Evolutionary conservation across 2,329 filamentous ascomycete species (phyloP).

Genomic region (Akanthomyces muscarius): DNA sequence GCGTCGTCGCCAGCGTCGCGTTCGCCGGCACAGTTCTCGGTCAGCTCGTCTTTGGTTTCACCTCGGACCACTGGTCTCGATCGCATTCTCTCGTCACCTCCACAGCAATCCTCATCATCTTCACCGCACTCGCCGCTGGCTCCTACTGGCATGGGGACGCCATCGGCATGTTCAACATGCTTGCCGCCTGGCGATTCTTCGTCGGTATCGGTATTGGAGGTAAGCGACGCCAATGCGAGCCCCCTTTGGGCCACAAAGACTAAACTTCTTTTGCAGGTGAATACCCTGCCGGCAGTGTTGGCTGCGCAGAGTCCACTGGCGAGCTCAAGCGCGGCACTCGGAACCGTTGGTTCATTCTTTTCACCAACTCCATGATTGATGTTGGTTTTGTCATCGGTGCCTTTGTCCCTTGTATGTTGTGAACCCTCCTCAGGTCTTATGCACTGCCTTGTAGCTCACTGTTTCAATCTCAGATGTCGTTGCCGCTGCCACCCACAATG

Average conservation of each 20-base stretch:
- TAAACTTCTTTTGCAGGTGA: conserved; percentile 45
- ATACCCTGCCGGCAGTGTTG: conserved; percentile 80
- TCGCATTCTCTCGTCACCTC: conserved; percentile 77
- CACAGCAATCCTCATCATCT: conserved; percentile 79
- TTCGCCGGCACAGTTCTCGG: conserved; percentile 85
- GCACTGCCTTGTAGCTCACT: not conserved
- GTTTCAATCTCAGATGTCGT: conserved; percentile 38
- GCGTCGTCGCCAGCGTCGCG: conserved; percentile 75
- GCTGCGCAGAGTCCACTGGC: conserved; percentile 76
- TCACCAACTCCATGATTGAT: conserved; percentile 86
- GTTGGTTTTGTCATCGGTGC: conserved; percentile 76
- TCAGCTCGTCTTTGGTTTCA: conserved; percentile 75
- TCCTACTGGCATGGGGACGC: conserved; percentile 69
- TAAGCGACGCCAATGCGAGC: conserved; percentile 27
- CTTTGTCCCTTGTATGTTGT: conserved; percentile 58
- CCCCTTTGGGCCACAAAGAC: not conserved
- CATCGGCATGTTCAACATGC: conserved; percentile 66
- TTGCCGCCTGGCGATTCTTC: conserved; percentile 83
- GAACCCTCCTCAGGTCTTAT: not conserved
- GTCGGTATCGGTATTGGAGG: conserved; percentile 74
- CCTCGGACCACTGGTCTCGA: conserved; percentile 79
- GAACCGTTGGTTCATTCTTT: conserved; percentile 89
- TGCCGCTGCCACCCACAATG: conserved; percentile 52
- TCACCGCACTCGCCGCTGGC: conserved; percentile 73
- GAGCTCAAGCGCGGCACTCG: conserved; percentile 75